Conservation (phyloP, 2,329 filamentous ascomycete genomes). For the Penicillium sp. region DNA sequence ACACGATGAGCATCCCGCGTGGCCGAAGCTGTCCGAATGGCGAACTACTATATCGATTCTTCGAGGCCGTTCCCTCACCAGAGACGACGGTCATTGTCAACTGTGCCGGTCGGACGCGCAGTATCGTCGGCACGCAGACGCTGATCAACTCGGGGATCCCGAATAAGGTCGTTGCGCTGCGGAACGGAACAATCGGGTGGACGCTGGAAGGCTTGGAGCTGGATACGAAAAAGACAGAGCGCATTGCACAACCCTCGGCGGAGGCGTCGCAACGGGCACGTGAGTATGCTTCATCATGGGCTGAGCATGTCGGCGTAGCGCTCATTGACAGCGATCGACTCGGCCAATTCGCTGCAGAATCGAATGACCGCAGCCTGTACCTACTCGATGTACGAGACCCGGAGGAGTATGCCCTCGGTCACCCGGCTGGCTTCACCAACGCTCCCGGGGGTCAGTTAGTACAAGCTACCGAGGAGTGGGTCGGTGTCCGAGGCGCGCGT, state of each 20-base stretch:
- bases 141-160: background rate
- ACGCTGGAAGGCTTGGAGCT: background rate
- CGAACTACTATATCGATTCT: conserved; percentile 9
- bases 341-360: background rate
- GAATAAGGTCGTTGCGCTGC: background rate
- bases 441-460: background rate
- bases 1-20: conserved; percentile 7
- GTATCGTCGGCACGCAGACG: background rate
- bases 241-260: background rate
- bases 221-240: background rate
- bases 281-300: background rate
- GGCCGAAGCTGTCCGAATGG: conserved; percentile 2
- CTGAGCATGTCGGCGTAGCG: background rate
- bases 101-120: background rate
- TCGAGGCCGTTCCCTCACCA: conserved; percentile 1
- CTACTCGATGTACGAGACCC: background rate
- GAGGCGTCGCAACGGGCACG: background rate
- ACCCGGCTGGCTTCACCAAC: background rate
- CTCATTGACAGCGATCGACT: background rate
- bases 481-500: background rate
- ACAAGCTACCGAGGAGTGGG: background rate
- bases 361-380: background rate
- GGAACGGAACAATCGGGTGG: background rate
- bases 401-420: background rate
- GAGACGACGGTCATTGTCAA: conserved; percentile 2